Conservation (phyloP, 2,329 filamentous ascomycete genomes). For the Chlorencoelia australis region DNA sequence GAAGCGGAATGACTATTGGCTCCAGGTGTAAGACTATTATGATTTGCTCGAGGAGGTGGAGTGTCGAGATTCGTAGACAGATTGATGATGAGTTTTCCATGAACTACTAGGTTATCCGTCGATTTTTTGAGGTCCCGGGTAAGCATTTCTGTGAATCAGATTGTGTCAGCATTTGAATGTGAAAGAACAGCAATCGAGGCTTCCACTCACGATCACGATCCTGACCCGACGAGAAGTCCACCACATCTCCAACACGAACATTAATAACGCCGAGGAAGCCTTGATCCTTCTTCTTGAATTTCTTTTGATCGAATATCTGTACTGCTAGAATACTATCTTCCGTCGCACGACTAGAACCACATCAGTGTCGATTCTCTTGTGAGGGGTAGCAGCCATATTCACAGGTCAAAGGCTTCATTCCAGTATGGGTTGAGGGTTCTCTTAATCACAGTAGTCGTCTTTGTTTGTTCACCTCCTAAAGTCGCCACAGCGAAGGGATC, state of each 20-base stretch:
- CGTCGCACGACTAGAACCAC: slow-evolving; percentile 59
- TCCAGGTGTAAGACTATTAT: slow-evolving; percentile 26
- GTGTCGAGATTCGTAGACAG: slow-evolving; percentile 79
- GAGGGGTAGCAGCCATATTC: slow-evolving; percentile 9
- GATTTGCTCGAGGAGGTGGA: slow-evolving; percentile 57
- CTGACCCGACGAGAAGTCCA: slow-evolving; percentile 79
- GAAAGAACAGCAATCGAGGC: slow-evolving; percentile 2
- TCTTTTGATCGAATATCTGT: slow-evolving; percentile 99
- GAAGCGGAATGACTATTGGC: slow-evolving; percentile 18
- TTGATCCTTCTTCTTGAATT: slow-evolving; percentile 99
- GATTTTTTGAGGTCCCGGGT: slow-evolving; percentile 96
- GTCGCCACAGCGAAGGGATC: slow-evolving; percentile 97
- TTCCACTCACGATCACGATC: slow-evolving; percentile 57
- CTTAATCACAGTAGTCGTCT: slow-evolving; percentile 95
- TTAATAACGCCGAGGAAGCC: slow-evolving; percentile 98
- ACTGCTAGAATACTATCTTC: slow-evolving; percentile 96
- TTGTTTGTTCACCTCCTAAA: slow-evolving; percentile 94
- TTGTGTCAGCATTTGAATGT: slow-evolving; percentile 8
- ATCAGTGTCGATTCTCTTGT: slow-evolving; percentile 13
- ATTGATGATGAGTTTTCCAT: slow-evolving; percentile 95
- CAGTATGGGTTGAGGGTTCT: slow-evolving; percentile 98
- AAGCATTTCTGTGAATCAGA: slow-evolving; percentile 68
- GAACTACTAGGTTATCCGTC: slow-evolving; percentile 93
- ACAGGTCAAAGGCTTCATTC: slow-evolving; percentile 99
- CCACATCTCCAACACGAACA: slow-evolving; percentile 85